Percentiles rank a stretch among this genome's conserved stretches.
phyloP scores from a whole-genome alignment of 352 stramenopile genomes.

The Plasmopara muralis region DNA sequence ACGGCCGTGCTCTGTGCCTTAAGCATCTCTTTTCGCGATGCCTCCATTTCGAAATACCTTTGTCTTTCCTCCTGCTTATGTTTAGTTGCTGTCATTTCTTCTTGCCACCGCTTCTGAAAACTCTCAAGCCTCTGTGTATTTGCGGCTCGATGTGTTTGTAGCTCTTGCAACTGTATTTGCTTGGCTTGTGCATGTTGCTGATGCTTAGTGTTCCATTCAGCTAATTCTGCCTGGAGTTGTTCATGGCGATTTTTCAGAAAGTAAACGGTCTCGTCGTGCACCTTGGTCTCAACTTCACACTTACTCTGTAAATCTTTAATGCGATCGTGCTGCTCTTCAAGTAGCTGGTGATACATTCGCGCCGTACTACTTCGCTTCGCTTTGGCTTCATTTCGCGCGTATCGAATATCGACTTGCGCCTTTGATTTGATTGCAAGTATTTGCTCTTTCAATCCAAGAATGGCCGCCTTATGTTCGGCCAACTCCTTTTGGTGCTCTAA shows the following conservation, averaged over 20 bases:
- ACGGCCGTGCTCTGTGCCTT: constrained; percentile 64
- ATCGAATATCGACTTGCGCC: constrained; percentile 77
- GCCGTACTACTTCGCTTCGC: constrained; percentile 76
- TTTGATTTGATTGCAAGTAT: constrained; percentile 79
- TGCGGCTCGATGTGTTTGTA: constrained; percentile 48
- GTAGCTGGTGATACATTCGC: constrained; percentile 73
- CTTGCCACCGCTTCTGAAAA: constrained; percentile 63
- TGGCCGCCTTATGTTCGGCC: constrained; percentile 54
- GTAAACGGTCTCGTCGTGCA: constrained; percentile 66
- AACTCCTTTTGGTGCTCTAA: constrained; percentile 75
- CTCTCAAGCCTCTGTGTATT: constrained; percentile 59
- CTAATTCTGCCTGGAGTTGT: constrained; percentile 49
- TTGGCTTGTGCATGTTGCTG: constrained; percentile 72
- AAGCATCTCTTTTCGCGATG: constrained; percentile 53
- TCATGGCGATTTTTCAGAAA: constrained; percentile 82
- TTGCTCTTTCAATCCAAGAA: constrained; percentile 79
- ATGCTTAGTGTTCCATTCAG: constrained; percentile 77
- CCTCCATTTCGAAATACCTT: constrained; percentile 57
- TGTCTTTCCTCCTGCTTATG: constrained; percentile 68
- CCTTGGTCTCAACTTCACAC: constrained; percentile 53
- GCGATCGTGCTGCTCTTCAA: constrained; percentile 64
- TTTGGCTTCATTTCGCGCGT: constrained; percentile 75
- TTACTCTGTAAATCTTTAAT: constrained; percentile 62
- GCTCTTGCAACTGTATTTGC: constrained; percentile 46
- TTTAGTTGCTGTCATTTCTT: constrained; percentile 64